Base-by-base conservation (phyloP, 176 grass and related monocot genomes). In the Neostapfia colusana region DNA sequence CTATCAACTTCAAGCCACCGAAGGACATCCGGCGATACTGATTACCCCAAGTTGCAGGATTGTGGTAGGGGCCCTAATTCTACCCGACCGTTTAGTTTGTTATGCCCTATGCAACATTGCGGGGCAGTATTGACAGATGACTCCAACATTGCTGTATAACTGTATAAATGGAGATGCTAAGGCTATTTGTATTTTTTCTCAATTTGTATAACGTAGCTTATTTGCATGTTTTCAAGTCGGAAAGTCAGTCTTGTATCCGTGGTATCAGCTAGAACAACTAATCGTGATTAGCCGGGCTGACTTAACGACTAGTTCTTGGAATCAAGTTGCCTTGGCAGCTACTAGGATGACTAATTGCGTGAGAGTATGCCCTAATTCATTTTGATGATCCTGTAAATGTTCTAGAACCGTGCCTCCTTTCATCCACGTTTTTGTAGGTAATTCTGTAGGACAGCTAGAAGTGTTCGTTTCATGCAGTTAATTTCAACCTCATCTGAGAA, bases 1-100 rank as follows among this genome's bases (percentile, higher is more conserved):
- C 93, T 25, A 63, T 97, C 69, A 91, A 98, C 75, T 98, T 94
- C 79, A 98, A 93, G 86, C 95, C 91, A 5, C 95, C 91, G 10
- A 98, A 98, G 83, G 91, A 98, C n/a, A 86, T 89, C 40, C 73
- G 90, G 34, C 84, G 90, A 80, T 97, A 90, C 59, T 97, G 39
- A 88, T 66, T 54, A n/a, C 4, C 5, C 21, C 11, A 18, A 71
- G 35, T 23, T 23, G 21, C 35, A 61, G 34, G 10, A 76, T 40
- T n/a, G 7, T 31, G 39, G 45, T 15, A 25, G 64, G 64, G 53
- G 53, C 6, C 40, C 12, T 15, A 53, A 7, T 54, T 55, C 18
- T 56, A 17, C 31, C 16, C 70, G 40, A 53, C 7, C 31, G 5
- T 10, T 2, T 39, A 8, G 0, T 74, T 58, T 10, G 17, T 34